These are phyloP conservation scores for Psilocybe mexicana DNA, from an alignment of 1,284 basidiomycete genomes.

Conservation along the genomic window DNA sequence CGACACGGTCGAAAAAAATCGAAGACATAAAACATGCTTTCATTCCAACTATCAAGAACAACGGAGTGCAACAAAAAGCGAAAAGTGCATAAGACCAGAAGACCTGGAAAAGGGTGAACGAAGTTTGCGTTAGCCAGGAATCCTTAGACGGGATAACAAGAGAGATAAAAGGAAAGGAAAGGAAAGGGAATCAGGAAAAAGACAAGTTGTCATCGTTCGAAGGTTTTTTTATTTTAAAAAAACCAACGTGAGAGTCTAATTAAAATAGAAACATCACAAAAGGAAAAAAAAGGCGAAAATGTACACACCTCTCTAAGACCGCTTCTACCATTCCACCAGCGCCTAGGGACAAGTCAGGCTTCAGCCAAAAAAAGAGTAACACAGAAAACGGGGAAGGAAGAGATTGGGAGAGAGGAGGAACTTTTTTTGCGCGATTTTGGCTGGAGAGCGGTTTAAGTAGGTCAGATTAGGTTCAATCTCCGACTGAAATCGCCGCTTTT, in stretches of 20 bases:
- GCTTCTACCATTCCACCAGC: not conserved
- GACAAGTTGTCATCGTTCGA: slow-evolving; percentile 13
- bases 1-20: too few relatives aligned
- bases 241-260: slow-evolving; percentile 20
- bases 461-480: not conserved
- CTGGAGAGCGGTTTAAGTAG: not conserved
- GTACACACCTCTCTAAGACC: slow-evolving; percentile 3
- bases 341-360: too few relatives aligned
- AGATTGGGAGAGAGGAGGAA: too few relatives aligned
- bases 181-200: slow-evolving; percentile 6
- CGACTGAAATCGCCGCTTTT: not conserved
- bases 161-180: not conserved
- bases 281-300: not conserved
- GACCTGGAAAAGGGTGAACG: too few relatives aligned
- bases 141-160: not conserved
- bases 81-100: too few relatives aligned
- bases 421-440: too few relatives aligned
- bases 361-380: too few relatives aligned
- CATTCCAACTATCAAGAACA: too few relatives aligned
- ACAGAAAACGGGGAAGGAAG: not conserved
- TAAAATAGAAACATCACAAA: slow-evolving; percentile 19
- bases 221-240: not conserved
- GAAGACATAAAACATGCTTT: too few relatives aligned
- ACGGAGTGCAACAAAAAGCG: too few relatives aligned
- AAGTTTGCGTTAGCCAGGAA: not conserved